phyloP scores from a whole-genome alignment of 2,329 filamentous ascomycete genomes.

The Nigrospora oryzae region DNA sequence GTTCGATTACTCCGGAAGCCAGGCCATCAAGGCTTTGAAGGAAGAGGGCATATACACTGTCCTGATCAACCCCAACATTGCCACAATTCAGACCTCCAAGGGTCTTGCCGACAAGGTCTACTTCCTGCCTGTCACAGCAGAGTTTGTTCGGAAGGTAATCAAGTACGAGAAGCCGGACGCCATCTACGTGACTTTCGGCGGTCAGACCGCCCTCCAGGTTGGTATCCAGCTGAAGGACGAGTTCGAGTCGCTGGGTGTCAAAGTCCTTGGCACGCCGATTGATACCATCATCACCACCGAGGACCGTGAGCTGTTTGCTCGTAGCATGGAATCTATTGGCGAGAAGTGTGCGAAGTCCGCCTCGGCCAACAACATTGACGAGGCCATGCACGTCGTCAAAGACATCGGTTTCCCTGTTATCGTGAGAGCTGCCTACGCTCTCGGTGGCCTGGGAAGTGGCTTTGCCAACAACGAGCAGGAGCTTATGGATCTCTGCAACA shows the following conservation, averaged over 20 bases:
- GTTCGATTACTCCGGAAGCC: slow-evolving; percentile 97
- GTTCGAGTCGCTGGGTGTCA: slow-evolving; percentile 84
- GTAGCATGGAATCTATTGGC: slow-evolving; percentile 96
- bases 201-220: slow-evolving; percentile 92
- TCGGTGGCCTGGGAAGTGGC: slow-evolving; percentile 89
- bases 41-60: slow-evolving; percentile 98
- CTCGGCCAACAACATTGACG: slow-evolving; percentile 79
- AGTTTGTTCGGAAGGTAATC: slow-evolving; percentile 97
- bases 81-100: slow-evolving; percentile 97
- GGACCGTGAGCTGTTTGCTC: slow-evolving; percentile 92
- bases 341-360: slow-evolving; percentile 98
- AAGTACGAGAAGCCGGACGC: slow-evolving; percentile 89
- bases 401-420: slow-evolving; percentile 95
- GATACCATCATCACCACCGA: slow-evolving; percentile 98
- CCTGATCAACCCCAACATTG: slow-evolving; percentile 98
- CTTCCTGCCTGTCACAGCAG: slow-evolving; percentile 92
- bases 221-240: slow-evolving; percentile 97
- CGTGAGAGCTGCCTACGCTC: slow-evolving; percentile 88
- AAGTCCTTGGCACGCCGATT: slow-evolving; percentile 92
- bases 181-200: slow-evolving; percentile 96
- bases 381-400: slow-evolving; percentile 82
- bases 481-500: slow-evolving; percentile 80
- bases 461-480: slow-evolving; percentile 86
- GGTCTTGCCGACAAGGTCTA: slow-evolving; percentile 98
- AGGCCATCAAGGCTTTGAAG: slow-evolving; percentile 97